Percentiles rank a stretch among this genome's conserved stretches.
phyloP scores from a whole-genome alignment of 2,329 filamentous ascomycete genomes.

The Parascedosporium putredinis region DNA sequence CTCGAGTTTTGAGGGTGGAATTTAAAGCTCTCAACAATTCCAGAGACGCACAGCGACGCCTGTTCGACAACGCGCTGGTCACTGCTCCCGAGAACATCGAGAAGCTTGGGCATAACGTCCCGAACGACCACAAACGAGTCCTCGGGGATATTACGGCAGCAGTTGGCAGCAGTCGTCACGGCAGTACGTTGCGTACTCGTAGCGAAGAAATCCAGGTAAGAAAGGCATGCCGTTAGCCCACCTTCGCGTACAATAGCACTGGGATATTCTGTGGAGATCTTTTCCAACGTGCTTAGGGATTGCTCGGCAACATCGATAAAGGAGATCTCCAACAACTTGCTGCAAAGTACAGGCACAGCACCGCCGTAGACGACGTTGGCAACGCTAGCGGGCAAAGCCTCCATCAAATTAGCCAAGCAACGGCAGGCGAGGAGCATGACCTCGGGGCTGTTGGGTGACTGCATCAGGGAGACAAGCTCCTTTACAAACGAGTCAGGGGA shows the following conservation, averaged over 20 bases:
- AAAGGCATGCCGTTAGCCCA: constrained; percentile 87
- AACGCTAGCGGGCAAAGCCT: constrained; percentile 83
- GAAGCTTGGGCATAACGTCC: constrained; percentile 92
- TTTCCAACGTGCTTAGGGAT: constrained; percentile 89
- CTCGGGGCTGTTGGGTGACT: constrained; percentile 78
- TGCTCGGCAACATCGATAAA: constrained; percentile 98
- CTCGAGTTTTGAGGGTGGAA: constrained; percentile 81
- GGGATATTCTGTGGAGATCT: constrained; percentile 94
- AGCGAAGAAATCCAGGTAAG: constrained; percentile 93
- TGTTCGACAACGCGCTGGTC: constrained; percentile 97
- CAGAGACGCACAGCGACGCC: constrained; percentile 86
- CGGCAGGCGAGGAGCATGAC: constrained; percentile 95
- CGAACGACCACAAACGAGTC: constrained; percentile 86
- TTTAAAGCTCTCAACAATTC: constrained; percentile 95
- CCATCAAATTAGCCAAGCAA: constrained; percentile 95
- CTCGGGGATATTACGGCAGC: constrained; percentile 90
- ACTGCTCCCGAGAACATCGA: constrained; percentile 81
- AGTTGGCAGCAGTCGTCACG: constrained; percentile 95
- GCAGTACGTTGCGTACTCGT: constrained; percentile 95
- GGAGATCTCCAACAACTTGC: constrained; percentile 89
- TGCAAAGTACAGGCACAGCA: constrained; percentile 86
- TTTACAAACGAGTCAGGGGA: constrained; percentile 91
- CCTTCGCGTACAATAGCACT: constrained; percentile 92
- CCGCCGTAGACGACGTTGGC: constrained; percentile 96
- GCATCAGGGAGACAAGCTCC: constrained; percentile 86